Percentiles rank a stretch among this genome's conserved stretches.
Conservation (phyloP, 1,284 basidiomycete species). For the Ustilago trichophora region DNA sequence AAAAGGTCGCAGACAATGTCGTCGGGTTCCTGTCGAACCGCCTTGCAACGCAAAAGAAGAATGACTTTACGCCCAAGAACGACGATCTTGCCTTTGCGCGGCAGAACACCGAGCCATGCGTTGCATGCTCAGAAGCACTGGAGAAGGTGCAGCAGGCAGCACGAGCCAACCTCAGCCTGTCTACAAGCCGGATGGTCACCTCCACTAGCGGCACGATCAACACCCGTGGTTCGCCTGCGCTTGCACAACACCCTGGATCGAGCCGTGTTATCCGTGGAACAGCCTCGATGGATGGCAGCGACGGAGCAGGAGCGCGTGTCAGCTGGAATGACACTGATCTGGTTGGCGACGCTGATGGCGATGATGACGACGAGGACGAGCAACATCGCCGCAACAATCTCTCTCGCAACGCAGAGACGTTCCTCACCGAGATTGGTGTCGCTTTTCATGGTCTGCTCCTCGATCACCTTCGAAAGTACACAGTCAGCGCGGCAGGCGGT, state of each 20-base stretch:
- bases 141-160: conserved; percentile 81
- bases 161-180: conserved; percentile 72
- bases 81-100: conserved; percentile 87
- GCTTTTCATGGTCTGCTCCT: conserved; percentile 92
- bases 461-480: conserved; percentile 94
- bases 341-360: conserved; percentile 3
- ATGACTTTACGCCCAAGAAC: conserved; percentile 92
- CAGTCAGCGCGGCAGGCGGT: conserved; percentile 93
- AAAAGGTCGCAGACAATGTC: conserved; percentile 78
- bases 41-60: conserved; percentile 91
- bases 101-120: conserved; percentile 93
- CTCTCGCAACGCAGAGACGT: conserved; percentile 81
- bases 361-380: conserved; percentile 22
- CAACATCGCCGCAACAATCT: conserved; percentile 21
- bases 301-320: conserved; percentile 7
- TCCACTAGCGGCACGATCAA: conserved; percentile 22
- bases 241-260: neutral
- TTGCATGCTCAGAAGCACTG: conserved; percentile 84
- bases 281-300: conserved; percentile 15
- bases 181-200: conserved; percentile 18
- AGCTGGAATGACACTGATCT: conserved; percentile 15
- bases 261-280: conserved; percentile 8
- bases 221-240: conserved; percentile 15
- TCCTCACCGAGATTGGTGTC: conserved; percentile 91
- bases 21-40: conserved; percentile 71